These are phyloP conservation scores for Diospyros lotus DNA, from an alignment of 148 eudicot species.

Conservation along the genomic window DNA sequence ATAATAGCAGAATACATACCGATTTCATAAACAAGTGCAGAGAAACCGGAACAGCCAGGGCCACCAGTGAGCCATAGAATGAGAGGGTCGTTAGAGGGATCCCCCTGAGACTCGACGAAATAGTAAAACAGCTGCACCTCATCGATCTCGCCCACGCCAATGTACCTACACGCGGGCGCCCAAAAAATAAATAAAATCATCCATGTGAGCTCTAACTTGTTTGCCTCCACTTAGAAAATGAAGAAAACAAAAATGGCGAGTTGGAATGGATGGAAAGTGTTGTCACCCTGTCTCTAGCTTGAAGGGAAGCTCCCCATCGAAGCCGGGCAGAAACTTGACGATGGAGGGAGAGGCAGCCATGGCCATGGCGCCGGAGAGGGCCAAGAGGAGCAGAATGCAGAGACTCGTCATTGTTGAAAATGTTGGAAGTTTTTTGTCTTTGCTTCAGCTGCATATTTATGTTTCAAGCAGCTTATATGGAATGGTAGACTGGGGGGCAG, in stretches of 20 bases:
- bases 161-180: slow-evolving; percentile 10
- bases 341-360: background rate
- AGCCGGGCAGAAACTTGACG: slow-evolving; percentile 30
- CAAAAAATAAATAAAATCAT: background rate
- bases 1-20: slow-evolving; percentile 10
- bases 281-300: slow-evolving; percentile 35
- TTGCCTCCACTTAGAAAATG: background rate
- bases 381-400: background rate
- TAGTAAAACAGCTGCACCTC: slow-evolving; percentile 24
- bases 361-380: background rate
- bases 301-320: slow-evolving; percentile 37
- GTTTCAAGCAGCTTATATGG: too few relatives aligned
- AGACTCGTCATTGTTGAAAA: background rate
- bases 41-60: slow-evolving; percentile 31
- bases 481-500: too few relatives aligned
- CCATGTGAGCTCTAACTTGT: too few relatives aligned
- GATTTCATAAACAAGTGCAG: slow-evolving; percentile 27
- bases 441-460: too few relatives aligned
- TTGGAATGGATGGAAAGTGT: too few relatives aligned
- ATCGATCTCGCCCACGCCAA: slow-evolving; percentile 24
- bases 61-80: slow-evolving; percentile 36
- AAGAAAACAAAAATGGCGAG: background rate
- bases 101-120: slow-evolving; percentile 32
- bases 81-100: slow-evolving; percentile 25
- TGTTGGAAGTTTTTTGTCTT: too few relatives aligned